Conservation (phyloP, 2,329 filamentous ascomycete species). For the Colletotrichum lupini region DNA sequence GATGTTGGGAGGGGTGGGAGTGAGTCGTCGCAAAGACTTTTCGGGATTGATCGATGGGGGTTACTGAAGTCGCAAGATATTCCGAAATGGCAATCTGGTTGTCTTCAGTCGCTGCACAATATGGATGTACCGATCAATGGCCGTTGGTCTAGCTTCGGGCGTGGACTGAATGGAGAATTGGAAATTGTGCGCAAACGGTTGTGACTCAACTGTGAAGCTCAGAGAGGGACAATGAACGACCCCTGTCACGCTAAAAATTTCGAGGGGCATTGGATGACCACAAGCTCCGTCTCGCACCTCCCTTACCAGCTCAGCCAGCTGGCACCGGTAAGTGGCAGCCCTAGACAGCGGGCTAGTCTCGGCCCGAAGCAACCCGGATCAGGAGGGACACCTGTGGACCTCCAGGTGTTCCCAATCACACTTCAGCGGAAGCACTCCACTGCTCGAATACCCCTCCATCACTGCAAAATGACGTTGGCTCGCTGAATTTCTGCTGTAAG, state of each 20-base stretch:
- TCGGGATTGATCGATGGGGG: background rate
- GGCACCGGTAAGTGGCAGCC: conserved; percentile 16
- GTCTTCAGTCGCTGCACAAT: background rate
- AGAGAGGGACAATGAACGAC: conserved; percentile 15
- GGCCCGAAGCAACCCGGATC: conserved; percentile 25
- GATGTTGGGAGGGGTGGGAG: conserved; percentile 6
- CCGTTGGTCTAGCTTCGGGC: background rate
- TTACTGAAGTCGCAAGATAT: background rate
- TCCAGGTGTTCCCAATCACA: conserved; percentile 6
- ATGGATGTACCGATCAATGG: conserved; percentile 14
- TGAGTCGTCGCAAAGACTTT: conserved; percentile 20
- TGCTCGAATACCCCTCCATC: conserved; percentile 25
- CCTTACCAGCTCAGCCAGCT: background rate
- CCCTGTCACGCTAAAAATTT: conserved; percentile 35
- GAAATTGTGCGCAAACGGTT: conserved; percentile 27
- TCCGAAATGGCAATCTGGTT: background rate
- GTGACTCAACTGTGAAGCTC: conserved; percentile 35
- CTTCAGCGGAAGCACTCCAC: conserved; percentile 13
- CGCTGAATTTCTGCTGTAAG: conserved; percentile 18
- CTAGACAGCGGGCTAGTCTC: conserved; percentile 3
- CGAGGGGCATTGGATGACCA: conserved; percentile 32
- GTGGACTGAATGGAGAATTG: conserved; percentile 10
- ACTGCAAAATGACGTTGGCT: conserved; percentile 34
- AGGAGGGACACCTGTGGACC: background rate
- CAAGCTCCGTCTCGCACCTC: background rate